Evolutionary conservation across 192 early-diverging fungal species (phyloP), one percentile per base, ranked within the genome.

Genomic region (Coemansia brasiliensis): DNA sequence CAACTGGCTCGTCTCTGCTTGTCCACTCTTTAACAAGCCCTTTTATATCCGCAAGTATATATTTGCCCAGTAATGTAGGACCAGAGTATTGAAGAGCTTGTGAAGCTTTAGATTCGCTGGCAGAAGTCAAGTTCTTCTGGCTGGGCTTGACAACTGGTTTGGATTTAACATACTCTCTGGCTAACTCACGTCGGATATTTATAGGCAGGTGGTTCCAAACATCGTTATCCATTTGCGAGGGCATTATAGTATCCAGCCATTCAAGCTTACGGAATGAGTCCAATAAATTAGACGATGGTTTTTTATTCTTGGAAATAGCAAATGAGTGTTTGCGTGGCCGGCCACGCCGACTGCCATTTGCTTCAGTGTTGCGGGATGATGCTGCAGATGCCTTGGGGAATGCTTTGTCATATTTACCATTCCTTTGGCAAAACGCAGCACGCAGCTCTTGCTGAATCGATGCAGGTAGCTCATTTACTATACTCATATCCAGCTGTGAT

Each of bases 201-300:
- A 43, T 41, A 3, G 75, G 75, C 39, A 79, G 51, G 8, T 60
- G 39, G 0, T 52, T 39, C 68, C 68, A 79, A 38, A 72, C 65
- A 15, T 58, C 58, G 18, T 24, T 41, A 39, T 79, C 75, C 57
- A 72, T 57, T 39, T 79, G 74, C 39, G 74, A 77, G 24, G 74
- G 67, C 74, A 77, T 63, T 12, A 77, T 42, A 21, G 26, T 41
- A 26, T 77, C 74, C 7, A 77, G 52, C 2, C 52, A 27, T 39
- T 63, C 56, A 8, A 69, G 48, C 20, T 63, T 69, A 27, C 57
- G 58, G 32, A 77, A 77, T 15, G 74, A 67, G 9, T 61, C 54
- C 18, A 75, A 15, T 26, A 75, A 39, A n/a, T 52, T 63, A 41
- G 51, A 16, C 39, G 57, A 52, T 18, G 61, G 39, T 16, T 38